Evolutionary conservation across 2,329 filamentous ascomycete species (phyloP).

Genomic region (Fusarium dimerum): DNA sequence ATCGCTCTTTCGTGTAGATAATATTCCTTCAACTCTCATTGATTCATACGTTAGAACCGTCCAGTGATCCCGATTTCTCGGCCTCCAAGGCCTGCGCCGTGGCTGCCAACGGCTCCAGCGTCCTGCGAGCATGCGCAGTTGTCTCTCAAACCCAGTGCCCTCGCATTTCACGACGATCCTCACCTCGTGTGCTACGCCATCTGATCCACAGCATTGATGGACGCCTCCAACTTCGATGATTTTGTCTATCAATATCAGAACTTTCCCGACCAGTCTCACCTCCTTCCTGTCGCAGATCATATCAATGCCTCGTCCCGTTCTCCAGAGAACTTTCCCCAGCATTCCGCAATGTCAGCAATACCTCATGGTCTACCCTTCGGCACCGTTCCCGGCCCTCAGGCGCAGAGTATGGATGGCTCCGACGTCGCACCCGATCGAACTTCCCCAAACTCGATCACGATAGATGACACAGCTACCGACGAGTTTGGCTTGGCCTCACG

Average conservation of each 20-base stretch:
- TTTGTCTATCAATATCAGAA: slow-evolving; percentile 54
- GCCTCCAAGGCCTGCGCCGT: slow-evolving; percentile 19
- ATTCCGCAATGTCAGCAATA: slow-evolving; percentile 24
- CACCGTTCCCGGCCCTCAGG: slow-evolving; percentile 23
- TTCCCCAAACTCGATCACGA: slow-evolving; percentile 45
- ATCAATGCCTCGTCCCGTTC: slow-evolving; percentile 31
- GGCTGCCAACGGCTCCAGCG: slow-evolving; percentile 31
- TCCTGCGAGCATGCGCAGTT: slow-evolving; percentile 34
- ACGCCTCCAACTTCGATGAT: slow-evolving; percentile 52
- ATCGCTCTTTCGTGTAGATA: neutral
- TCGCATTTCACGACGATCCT: slow-evolving; percentile 26
- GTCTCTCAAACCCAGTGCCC: slow-evolving; percentile 26
- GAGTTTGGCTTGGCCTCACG: slow-evolving; percentile 57
- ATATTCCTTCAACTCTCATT: slow-evolving; percentile 5
- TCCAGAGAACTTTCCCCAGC: slow-evolving; percentile 39
- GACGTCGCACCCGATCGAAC: slow-evolving; percentile 47
- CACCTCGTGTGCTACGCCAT: slow-evolving; percentile 22
- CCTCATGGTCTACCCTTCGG: slow-evolving; percentile 27
- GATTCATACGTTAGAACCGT: slow-evolving; percentile 4
- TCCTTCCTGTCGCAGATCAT: slow-evolving; percentile 38
- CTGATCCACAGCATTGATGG: slow-evolving; percentile 38
- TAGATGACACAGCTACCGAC: slow-evolving; percentile 57
- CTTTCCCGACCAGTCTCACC: slow-evolving; percentile 43
- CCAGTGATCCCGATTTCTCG: slow-evolving; percentile 9
- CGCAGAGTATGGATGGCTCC: slow-evolving; percentile 41